Evolutionary conservation across 176 grass and related monocot species (phyloP).

Genomic region (Eleusine coracana): DNA sequence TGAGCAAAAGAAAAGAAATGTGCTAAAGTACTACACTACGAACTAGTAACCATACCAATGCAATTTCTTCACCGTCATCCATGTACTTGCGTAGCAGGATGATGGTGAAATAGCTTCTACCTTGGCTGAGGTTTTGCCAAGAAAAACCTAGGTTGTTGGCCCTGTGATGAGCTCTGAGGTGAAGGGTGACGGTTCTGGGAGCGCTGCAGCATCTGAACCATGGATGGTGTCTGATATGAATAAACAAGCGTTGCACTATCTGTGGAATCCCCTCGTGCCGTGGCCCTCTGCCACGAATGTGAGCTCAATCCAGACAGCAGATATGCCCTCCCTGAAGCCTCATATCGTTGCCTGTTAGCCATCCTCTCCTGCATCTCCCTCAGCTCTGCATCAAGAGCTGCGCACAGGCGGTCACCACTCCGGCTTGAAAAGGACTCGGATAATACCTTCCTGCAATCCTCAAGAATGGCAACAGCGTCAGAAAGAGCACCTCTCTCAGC

Average conservation of each 20-base stretch:
- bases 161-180: constrained; percentile 38
- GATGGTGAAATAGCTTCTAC: constrained; percentile 35
- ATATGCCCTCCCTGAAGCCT: constrained; percentile 76
- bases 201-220: constrained; percentile 85
- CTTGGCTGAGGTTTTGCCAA: constrained; percentile 55
- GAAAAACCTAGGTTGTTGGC: constrained; percentile 39
- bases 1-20: constrained; percentile 41
- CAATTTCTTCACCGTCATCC: constrained; percentile 26
- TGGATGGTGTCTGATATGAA: constrained; percentile 89
- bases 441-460: constrained; percentile 60
- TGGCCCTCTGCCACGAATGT: constrained; percentile 94
- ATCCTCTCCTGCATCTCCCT: constrained; percentile 96
- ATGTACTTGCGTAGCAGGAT: constrained; percentile 23
- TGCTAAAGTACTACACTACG: constrained; percentile 26
- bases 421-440: constrained; percentile 57
- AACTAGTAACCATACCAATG: constrained; percentile 27
- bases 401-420: constrained; percentile 73
- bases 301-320: constrained; percentile 89
- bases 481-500: constrained; percentile 77
- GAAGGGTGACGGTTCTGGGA: constrained; percentile 64
- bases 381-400: constrained; percentile 79
- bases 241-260: constrained; percentile 61
- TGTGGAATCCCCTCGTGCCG: constrained; percentile 74
- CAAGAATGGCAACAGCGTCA: constrained; percentile 76
- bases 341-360: constrained; percentile 67